Conservation (phyloP, 2,329 filamentous ascomycete genomes). For the Fusarium sp. region DNA sequence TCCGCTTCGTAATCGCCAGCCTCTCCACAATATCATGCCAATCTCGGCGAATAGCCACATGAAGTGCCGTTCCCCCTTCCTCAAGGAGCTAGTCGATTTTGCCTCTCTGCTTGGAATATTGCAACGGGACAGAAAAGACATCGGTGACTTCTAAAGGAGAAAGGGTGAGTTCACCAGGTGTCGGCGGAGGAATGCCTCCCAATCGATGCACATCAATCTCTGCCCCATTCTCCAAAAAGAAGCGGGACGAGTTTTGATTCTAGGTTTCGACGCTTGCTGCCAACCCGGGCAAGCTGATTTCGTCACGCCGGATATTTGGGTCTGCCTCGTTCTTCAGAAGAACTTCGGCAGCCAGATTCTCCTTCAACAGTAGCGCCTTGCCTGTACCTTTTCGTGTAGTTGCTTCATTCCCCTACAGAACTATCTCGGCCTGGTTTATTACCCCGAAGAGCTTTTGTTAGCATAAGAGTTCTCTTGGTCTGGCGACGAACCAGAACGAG, state of each 20-base stretch:
- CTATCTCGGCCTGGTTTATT: not conserved
- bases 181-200: not conserved
- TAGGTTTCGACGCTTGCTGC: not conserved
- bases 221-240: not conserved
- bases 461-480: not conserved
- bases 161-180: too few relatives aligned
- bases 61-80: not conserved
- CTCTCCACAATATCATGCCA: not conserved
- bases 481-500: not conserved
- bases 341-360: not conserved
- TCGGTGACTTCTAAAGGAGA: not conserved
- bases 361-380: not conserved
- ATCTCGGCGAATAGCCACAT: not conserved
- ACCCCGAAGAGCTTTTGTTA: not conserved
- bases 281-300: not conserved
- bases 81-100: not conserved
- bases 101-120: not conserved
- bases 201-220: too few relatives aligned
- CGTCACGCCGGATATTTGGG: not conserved
- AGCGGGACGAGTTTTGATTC: not conserved
- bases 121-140: not conserved
- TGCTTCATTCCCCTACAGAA: not conserved
- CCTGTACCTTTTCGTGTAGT: not conserved
- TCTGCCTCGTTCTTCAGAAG: not conserved
- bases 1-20: not conserved